Conservation (phyloP, 2,329 filamentous ascomycete genomes). For the Hypoxylon sp. region DNA sequence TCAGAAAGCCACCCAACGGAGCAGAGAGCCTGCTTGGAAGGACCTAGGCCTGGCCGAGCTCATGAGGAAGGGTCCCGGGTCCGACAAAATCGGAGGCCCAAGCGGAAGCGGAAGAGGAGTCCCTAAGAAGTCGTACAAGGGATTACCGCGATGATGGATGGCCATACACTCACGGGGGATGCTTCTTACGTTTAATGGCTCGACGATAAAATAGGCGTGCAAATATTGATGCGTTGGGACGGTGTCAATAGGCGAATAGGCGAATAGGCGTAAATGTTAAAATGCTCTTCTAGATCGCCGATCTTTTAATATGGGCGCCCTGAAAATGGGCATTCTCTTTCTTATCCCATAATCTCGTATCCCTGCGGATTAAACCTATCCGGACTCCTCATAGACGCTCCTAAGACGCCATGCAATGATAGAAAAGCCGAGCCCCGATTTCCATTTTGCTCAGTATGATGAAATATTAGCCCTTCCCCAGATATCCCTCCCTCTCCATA, state of each 20-base stretch:
- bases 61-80: slow-evolving; percentile 71
- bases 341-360: slow-evolving; percentile 23
- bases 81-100: slow-evolving; percentile 43
- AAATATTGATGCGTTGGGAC: not conserved
- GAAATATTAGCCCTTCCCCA: slow-evolving; percentile 71
- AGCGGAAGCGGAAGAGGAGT: slow-evolving; percentile 20
- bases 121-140: slow-evolving; percentile 45
- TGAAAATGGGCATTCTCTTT: slow-evolving; percentile 4
- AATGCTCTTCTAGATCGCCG: not conserved
- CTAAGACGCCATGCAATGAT: slow-evolving; percentile 49
- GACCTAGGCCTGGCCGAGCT: slow-evolving; percentile 81
- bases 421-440: slow-evolving; percentile 24
- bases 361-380: slow-evolving; percentile 20
- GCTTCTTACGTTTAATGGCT: slow-evolving; percentile 1
- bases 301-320: slow-evolving; percentile 11
- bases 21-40: slow-evolving; percentile 81
- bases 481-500: slow-evolving; percentile 88
- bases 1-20: slow-evolving; percentile 81
- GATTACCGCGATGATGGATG: slow-evolving; percentile 55
- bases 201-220: slow-evolving; percentile 4
- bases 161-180: not conserved
- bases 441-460: slow-evolving; percentile 15
- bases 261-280: slow-evolving; percentile 21
- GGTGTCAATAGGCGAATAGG: slow-evolving; percentile 14
- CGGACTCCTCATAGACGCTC: slow-evolving; percentile 31